Evolutionary conservation across 805 yeast genomes (phyloP).

Genomic region (Starmerella khaoyaiensis): DNA sequence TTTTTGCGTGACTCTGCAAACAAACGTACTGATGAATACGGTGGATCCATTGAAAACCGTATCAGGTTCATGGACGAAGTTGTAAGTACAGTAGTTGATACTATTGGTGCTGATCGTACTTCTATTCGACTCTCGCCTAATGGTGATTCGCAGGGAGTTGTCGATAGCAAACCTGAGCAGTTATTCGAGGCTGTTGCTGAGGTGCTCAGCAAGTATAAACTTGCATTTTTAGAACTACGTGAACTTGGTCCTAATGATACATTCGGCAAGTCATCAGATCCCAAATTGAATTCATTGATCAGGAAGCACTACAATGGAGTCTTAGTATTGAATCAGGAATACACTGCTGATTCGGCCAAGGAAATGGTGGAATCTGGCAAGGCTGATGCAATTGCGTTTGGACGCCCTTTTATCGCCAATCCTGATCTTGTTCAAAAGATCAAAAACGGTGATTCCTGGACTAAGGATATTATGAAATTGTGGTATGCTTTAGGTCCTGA

Average conservation of each 20-base stretch:
- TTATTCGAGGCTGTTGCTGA: slow-evolving; percentile 25
- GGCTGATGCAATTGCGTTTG: slow-evolving; percentile 31
- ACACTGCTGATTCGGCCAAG: slow-evolving; percentile 17
- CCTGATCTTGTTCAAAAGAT: slow-evolving; percentile 42
- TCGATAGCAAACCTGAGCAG: slow-evolving; percentile 25
- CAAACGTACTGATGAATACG: slow-evolving; percentile 47
- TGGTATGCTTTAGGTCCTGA: slow-evolving; percentile 33
- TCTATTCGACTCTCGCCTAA: slow-evolving; percentile 33
- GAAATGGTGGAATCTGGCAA: slow-evolving; percentile 12
- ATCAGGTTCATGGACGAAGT: slow-evolving; percentile 39
- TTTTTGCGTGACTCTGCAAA: slow-evolving; percentile 39
- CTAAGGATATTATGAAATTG: slow-evolving; percentile 34
- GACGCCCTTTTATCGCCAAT: slow-evolving; percentile 41
- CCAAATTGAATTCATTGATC: slow-evolving; percentile 39
- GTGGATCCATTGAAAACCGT: slow-evolving; percentile 41
- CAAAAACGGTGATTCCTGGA: slow-evolving; percentile 30
- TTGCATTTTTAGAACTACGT: slow-evolving; percentile 35
- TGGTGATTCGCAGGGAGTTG: slow-evolving; percentile 23
- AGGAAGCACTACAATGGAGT: slow-evolving; percentile 45
- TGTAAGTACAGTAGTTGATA: slow-evolving; percentile 38
- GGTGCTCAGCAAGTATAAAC: slow-evolving; percentile 29
- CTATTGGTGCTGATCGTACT: slow-evolving; percentile 39
- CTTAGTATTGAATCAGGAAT: slow-evolving; percentile 19
- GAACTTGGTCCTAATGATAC: slow-evolving; percentile 33
- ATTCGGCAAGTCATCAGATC: slow-evolving; percentile 22